Percentiles rank a stretch among this genome's conserved stretches.
phyloP scores from a whole-genome alignment of 2,329 filamentous ascomycete species.

The Zasmidium angulare region DNA sequence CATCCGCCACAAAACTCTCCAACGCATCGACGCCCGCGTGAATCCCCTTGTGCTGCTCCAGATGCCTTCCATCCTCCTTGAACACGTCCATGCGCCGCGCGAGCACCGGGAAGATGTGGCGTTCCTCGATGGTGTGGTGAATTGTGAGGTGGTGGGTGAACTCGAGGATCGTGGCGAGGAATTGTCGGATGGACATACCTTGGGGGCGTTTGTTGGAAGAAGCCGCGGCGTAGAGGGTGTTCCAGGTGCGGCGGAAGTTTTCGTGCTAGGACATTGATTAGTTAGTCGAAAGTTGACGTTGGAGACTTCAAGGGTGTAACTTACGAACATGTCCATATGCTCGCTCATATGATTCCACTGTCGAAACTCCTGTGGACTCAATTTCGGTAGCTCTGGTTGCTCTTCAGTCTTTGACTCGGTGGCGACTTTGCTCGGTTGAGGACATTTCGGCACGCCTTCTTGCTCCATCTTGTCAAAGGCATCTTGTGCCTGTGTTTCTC shows the following conservation, averaged over 20 bases:
- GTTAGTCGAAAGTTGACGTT: slow-evolving; percentile 1
- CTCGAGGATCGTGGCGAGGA: slow-evolving; percentile 66
- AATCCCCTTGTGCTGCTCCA: slow-evolving; percentile 75
- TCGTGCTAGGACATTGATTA: slow-evolving; percentile 59
- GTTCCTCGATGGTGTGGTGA: slow-evolving; percentile 75
- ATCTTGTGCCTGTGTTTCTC: slow-evolving; percentile 15
- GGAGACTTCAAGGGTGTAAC: too few relatives aligned
- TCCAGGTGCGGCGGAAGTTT: slow-evolving; percentile 75
- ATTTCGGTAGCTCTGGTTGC: slow-evolving; percentile 52
- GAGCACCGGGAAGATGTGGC: slow-evolving; percentile 75
- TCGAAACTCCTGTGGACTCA: slow-evolving; percentile 66
- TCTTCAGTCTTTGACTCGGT: neutral
- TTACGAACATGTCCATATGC: slow-evolving; percentile 71
- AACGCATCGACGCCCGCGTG: slow-evolving; percentile 57
- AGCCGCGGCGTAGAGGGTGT: slow-evolving; percentile 66
- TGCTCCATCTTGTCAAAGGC: slow-evolving; percentile 29
- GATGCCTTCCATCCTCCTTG: slow-evolving; percentile 60
- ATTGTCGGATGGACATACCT: slow-evolving; percentile 66
- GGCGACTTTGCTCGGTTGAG: slow-evolving; percentile 20
- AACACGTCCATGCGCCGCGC: slow-evolving; percentile 80
- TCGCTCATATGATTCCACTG: slow-evolving; percentile 72
- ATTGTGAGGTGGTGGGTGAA: slow-evolving; percentile 69
- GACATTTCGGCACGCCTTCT: slow-evolving; percentile 23
- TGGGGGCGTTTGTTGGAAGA: slow-evolving; percentile 58
- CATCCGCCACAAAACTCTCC: slow-evolving; percentile 32